phyloP scores from a whole-genome alignment of 768 basidiomycete species.

The Suillus discolor region DNA sequence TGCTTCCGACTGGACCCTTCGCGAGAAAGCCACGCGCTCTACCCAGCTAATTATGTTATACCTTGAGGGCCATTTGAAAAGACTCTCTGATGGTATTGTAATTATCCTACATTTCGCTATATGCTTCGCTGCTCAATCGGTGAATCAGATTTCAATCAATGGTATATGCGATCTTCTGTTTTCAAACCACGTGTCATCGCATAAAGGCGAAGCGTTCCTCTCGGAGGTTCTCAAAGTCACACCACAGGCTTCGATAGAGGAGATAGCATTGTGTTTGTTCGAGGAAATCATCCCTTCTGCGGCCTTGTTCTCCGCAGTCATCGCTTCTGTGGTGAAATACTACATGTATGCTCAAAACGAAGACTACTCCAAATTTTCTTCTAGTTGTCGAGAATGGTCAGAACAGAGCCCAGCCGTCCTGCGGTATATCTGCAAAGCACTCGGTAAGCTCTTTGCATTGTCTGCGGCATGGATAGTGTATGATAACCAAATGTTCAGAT shows the following conservation, averaged over 20 bases:
- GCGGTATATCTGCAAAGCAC: constrained; percentile 48
- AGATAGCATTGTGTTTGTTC: constrained; percentile 53
- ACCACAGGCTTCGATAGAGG: constrained; percentile 20
- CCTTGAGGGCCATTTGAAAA: constrained; percentile 26
- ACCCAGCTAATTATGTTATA: constrained; percentile 26
- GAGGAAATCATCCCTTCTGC: constrained; percentile 58
- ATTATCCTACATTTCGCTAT: neutral
- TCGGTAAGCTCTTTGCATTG: constrained; percentile 37
- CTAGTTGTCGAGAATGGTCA: constrained; percentile 30
- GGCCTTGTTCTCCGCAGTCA: constrained; percentile 54
- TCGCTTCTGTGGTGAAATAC: constrained; percentile 61
- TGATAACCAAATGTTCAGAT: constrained; percentile 35
- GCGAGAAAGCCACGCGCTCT: constrained; percentile 28
- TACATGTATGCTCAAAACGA: constrained; percentile 46
- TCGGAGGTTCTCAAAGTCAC: constrained; percentile 15
- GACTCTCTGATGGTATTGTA: constrained; percentile 23
- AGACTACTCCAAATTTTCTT: constrained; percentile 40
- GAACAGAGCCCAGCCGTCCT: constrained; percentile 36
- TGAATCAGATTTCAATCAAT: constrained; percentile 20
- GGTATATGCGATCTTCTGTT: constrained; percentile 23
- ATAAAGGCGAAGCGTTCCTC: constrained; percentile 26
- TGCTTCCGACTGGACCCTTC: constrained; percentile 35
- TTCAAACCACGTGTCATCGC: constrained; percentile 23
- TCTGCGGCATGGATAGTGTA: constrained; percentile 24
- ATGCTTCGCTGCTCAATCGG: neutral